A percentile compares a stretch with the other conserved stretches of the same genome.
phyloP scores from a whole-genome alignment of 768 basidiomycete species.

The Boletus barrowsii region DNA sequence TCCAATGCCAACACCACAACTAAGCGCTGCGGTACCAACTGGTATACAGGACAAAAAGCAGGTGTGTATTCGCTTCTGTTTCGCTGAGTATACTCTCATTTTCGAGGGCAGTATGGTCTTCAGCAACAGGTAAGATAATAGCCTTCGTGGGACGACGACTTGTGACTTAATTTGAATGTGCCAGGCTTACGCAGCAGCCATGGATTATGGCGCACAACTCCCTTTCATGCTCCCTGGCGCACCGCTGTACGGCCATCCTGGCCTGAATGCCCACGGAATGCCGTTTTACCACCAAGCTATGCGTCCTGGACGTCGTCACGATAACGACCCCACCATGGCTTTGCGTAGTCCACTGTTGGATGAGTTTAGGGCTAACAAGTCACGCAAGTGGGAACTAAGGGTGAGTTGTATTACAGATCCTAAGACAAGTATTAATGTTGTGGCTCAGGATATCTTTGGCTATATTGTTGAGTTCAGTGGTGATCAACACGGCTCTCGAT shows the following conservation, averaged over 20 bases:
- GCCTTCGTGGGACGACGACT: not conserved
- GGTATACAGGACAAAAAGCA: slow-evolving; percentile 57
- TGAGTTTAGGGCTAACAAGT: slow-evolving; percentile 80
- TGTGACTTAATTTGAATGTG: not conserved
- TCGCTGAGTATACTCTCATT: slow-evolving; percentile 10
- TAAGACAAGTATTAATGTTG: slow-evolving; percentile 2
- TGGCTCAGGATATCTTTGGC: slow-evolving; percentile 74
- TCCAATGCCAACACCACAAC: slow-evolving; percentile 50
- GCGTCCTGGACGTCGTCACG: slow-evolving; percentile 47
- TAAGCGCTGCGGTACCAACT: slow-evolving; percentile 38
- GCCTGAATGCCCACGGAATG: slow-evolving; percentile 31
- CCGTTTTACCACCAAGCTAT: slow-evolving; percentile 38
- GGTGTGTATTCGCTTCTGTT: slow-evolving; percentile 35
- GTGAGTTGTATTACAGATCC: slow-evolving; percentile 40
- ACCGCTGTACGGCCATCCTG: slow-evolving; percentile 43
- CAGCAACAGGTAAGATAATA: slow-evolving; percentile 45
- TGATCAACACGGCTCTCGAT: slow-evolving; percentile 97
- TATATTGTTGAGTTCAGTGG: slow-evolving; percentile 88
- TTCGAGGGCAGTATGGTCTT: slow-evolving; percentile 36
- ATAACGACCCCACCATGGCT: slow-evolving; percentile 35
- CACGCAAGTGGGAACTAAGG: slow-evolving; percentile 76
- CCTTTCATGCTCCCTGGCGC: slow-evolving; percentile 44
- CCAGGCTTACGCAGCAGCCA: slow-evolving; percentile 40
- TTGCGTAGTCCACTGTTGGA: slow-evolving; percentile 74
- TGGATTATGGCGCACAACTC: slow-evolving; percentile 50